A percentile compares a stretch with the other conserved stretches of the same genome.
Evolutionary conservation across 2,329 filamentous ascomycete species (phyloP).

Genomic region (Orbilia ellipsospora): DNA sequence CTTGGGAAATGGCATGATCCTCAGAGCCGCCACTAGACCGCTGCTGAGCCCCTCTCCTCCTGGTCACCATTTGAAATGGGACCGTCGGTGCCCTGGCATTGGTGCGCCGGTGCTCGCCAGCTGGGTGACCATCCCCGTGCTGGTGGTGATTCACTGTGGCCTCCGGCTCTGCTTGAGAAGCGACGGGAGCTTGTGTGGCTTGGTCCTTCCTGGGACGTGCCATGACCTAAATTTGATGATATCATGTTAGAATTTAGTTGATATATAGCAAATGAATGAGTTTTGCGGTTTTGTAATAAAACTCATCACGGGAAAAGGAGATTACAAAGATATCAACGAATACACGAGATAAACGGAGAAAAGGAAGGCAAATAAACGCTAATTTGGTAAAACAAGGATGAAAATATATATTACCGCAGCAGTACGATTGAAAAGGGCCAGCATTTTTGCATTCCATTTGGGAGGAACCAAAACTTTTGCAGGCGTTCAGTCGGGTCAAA

Average conservation of each 20-base stretch:
- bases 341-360: slow-evolving; percentile 2
- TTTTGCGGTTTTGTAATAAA: background rate
- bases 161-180: slow-evolving; percentile 22
- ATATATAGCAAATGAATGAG: background rate
- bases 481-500: background rate
- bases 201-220: slow-evolving; percentile 45
- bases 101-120: slow-evolving; percentile 36
- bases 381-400: background rate
- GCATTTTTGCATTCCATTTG: slow-evolving; percentile 54
- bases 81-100: slow-evolving; percentile 49
- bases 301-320: background rate
- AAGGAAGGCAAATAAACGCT: background rate
- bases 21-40: slow-evolving; percentile 43
- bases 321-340: background rate
- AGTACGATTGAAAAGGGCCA: slow-evolving; percentile 46
- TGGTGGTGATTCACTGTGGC: background rate
- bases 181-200: slow-evolving; percentile 12
- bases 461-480: slow-evolving; percentile 17
- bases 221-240: slow-evolving; percentile 40
- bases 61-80: slow-evolving; percentile 53
- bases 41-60: slow-evolving; percentile 38
- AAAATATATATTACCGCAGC: slow-evolving; percentile 41
- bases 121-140: slow-evolving; percentile 18
- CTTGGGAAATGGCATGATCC: slow-evolving; percentile 24
- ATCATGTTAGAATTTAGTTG: slow-evolving; percentile 4